Evolutionary conservation across 768 basidiomycete genomes (phyloP).

Genomic region (Pisolithus sp.): DNA sequence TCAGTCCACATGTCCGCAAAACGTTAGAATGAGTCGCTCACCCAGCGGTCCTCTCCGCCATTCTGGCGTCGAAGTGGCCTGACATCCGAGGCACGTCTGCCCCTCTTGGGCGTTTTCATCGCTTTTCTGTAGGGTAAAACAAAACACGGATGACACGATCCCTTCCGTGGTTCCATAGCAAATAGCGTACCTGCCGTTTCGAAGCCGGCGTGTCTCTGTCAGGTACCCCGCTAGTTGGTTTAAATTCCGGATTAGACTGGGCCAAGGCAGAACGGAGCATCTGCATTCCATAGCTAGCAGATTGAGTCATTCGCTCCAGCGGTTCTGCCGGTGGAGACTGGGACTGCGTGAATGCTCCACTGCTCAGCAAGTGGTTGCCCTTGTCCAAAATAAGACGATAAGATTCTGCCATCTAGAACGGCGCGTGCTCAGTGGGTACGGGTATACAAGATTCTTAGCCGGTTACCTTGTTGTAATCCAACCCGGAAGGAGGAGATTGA

Average conservation of each 20-base stretch:
- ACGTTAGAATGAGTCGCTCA: constrained; percentile 31
- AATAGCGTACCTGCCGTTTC: constrained; percentile 30
- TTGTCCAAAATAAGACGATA: constrained; percentile 38
- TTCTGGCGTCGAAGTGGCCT: constrained; percentile 80
- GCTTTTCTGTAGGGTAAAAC: constrained; percentile 21
- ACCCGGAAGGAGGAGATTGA: constrained; percentile 20
- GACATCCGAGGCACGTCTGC: constrained; percentile 76
- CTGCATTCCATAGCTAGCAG: constrained; percentile 34
- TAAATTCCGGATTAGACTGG: constrained; percentile 25
- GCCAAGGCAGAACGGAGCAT: constrained; percentile 23
- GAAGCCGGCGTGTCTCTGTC: constrained; percentile 27
- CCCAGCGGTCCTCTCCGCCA: constrained; percentile 82
- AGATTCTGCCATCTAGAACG: constrained; percentile 36
- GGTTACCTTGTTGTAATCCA: constrained; percentile 41
- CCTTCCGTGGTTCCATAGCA: constrained; percentile 22
- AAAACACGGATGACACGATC: constrained; percentile 26
- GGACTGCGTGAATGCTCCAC: constrained; percentile 17
- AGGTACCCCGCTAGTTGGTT: constrained; percentile 13
- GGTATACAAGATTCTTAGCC: not conserved
- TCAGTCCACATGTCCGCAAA: constrained; percentile 20
- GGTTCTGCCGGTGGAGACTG: constrained; percentile 25
- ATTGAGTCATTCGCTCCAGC: constrained; percentile 41
- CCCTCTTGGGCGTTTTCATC: constrained; percentile 48
- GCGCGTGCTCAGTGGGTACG: constrained; percentile 8
- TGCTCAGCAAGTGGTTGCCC: constrained; percentile 24